Evolutionary conservation across 2,329 filamentous ascomycete genomes (phyloP).

Genomic region (Fusarium floridanum): DNA sequence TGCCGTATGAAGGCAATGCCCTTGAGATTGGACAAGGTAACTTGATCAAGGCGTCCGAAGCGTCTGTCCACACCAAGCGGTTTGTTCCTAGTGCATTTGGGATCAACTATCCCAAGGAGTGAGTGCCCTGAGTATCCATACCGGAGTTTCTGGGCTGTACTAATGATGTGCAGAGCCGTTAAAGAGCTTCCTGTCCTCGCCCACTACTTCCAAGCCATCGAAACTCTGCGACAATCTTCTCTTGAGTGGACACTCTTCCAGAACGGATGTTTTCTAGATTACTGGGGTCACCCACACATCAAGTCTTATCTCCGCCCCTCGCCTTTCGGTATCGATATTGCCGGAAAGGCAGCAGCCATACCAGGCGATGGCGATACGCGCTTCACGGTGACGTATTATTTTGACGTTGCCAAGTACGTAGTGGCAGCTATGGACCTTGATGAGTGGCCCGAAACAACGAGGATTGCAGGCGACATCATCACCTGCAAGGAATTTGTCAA

Average conservation of each 20-base stretch:
- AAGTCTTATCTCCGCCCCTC: background rate
- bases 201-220: background rate
- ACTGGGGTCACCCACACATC: slow-evolving; percentile 3
- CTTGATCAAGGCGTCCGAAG: background rate
- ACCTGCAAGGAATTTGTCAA: background rate
- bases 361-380: background rate
- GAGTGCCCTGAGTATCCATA: background rate
- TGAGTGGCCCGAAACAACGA: background rate
- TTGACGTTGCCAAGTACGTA: background rate
- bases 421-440: background rate
- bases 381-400: background rate
- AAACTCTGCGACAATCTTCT: background rate
- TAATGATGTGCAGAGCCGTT: background rate
- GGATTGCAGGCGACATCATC: background rate
- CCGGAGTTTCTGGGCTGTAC: background rate
- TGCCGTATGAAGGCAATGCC: background rate
- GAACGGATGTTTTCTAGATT: slow-evolving; percentile 12
- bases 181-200: background rate
- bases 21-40: background rate
- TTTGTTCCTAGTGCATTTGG: background rate
- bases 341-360: slow-evolving; percentile 45
- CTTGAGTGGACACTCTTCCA: slow-evolving; percentile 9
- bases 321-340: slow-evolving; percentile 51
- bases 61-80: background rate
- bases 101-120: background rate